Base-by-base conservation (phyloP, 371 early-diverging fungal genomes). In the Lichtheimia corymbifera region DNA sequence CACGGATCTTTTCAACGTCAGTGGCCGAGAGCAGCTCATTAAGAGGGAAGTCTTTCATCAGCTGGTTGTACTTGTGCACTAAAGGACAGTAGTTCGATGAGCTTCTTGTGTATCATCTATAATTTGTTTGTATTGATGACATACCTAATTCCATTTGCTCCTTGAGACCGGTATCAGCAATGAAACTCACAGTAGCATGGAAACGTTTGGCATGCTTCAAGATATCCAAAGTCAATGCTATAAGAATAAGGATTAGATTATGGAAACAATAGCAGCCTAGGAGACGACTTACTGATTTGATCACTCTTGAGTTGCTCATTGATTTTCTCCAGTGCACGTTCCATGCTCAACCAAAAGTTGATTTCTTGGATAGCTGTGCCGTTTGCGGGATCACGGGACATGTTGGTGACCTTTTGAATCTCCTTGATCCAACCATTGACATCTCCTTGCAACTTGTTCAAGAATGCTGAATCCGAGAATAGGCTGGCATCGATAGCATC, bases 361-460 rank as follows among this genome's bases (percentile, higher is more conserved):
- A 99, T 95, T 79, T 99, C 98, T 76, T 98, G 97, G 55, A 91
- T 89, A 15, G 98, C 97, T 3, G 94, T 90, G 15, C 96, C 97
- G 41, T 91, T 89, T 0, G 91, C 74, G 28, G 97, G 96, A 68
- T 99, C 99, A 56, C 98, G 87, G 27, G 89, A 84, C 63, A 99
- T 88, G 64, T 93, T 93, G 40, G 98, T 97, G 13, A 99, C 97
- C 70, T 96, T 97, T 71, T 98, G 97, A 66, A 99, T 98, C 68
- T 98, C 98, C 69, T 95, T 96, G 74, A 98, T 94, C 99, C 99
- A 99, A 6, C 91, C 90, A 66, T 98, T 98, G 49, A 99, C 98
- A 69, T 96, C 96, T 49, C 87, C 80, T 69, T 97, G 97, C 25
- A 99, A 83, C 68, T 89, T 87, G 79, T 97, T 97, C 27, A 98